Conservation (phyloP, 441 rosid genomes). For the Gossypium davidsonii region DNA sequence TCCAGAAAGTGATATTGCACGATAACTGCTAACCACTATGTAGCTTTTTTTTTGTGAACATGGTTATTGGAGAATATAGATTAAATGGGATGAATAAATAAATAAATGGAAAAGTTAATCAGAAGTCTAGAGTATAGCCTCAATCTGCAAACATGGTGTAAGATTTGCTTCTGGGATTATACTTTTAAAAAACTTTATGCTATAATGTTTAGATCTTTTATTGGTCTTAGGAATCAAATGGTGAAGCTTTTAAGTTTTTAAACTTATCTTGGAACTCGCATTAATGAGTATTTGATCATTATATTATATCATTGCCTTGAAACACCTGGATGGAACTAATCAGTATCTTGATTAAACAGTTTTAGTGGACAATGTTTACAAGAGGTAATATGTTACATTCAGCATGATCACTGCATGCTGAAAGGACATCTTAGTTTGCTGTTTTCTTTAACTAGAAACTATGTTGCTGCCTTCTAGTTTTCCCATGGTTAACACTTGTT, state of each 20-base stretch:
- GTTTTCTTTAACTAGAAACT: neutral
- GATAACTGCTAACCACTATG: neutral
- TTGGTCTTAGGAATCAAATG: neutral
- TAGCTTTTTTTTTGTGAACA: no score
- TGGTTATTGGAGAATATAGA: no score
- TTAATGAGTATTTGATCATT: neutral
- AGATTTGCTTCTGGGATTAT: no score
- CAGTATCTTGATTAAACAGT: neutral
- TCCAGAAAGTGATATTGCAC: neutral
- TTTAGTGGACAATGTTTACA: neutral
- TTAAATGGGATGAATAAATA: neutral
- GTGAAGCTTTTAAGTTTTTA: neutral
- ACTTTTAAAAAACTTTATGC: neutral
- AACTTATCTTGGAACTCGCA: neutral
- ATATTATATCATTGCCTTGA: neutral
- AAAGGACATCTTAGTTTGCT: neutral
- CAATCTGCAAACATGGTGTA: no score
- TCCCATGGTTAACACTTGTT: neutral
- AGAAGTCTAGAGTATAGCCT: no score
- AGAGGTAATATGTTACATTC: neutral
- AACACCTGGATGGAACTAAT: neutral
- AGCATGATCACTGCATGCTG: neutral
- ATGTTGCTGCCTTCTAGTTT: slow-evolving; percentile 1
- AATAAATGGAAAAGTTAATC: neutral
- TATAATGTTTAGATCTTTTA: neutral